phyloP scores from a whole-genome alignment of 768 basidiomycete species.

The Lyophyllum atratum region DNA sequence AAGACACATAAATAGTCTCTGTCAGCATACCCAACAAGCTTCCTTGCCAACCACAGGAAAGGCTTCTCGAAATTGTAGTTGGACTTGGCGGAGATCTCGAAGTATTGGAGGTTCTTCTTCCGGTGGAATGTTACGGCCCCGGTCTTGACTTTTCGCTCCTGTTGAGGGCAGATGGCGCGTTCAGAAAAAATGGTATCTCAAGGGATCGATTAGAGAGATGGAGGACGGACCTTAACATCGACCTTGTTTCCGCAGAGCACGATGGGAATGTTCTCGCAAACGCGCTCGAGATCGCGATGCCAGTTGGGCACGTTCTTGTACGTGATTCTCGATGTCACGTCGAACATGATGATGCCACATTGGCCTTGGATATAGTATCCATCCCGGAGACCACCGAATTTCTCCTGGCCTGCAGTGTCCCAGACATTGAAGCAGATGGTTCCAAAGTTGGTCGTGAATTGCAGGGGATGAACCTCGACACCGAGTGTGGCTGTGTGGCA shows the following conservation, averaged over 20 bases:
- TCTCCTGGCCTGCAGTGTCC: constrained; percentile 99
- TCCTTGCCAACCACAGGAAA: constrained; percentile 98
- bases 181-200: constrained; percentile 7
- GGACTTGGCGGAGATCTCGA: constrained; percentile 99
- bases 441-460: constrained; percentile 97
- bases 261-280: constrained; percentile 99
- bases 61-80: constrained; percentile 99
- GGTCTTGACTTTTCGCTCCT: constrained; percentile 99
- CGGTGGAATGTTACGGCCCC: constrained; percentile 98
- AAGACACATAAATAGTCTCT: neutral
- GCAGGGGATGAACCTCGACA: constrained; percentile 97
- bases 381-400: constrained; percentile 98
- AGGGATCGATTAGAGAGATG: neutral
- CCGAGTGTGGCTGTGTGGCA: constrained; percentile 85
- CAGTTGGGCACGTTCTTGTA: constrained; percentile 99
- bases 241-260: constrained; percentile 99
- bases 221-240: constrained; percentile 84
- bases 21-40: constrained; percentile 85
- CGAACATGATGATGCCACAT: constrained; percentile 99
- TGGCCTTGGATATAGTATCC: constrained; percentile 98
- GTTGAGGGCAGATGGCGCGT: constrained; percentile 13
- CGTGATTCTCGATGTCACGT: constrained; percentile 98
- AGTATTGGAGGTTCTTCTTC: constrained; percentile 99
- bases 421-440: constrained; percentile 99
- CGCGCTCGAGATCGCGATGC: constrained; percentile 99